Evolutionary conservation across 2,329 filamentous ascomycete genomes (phyloP).

Genomic region (Fusarium ramigenum): DNA sequence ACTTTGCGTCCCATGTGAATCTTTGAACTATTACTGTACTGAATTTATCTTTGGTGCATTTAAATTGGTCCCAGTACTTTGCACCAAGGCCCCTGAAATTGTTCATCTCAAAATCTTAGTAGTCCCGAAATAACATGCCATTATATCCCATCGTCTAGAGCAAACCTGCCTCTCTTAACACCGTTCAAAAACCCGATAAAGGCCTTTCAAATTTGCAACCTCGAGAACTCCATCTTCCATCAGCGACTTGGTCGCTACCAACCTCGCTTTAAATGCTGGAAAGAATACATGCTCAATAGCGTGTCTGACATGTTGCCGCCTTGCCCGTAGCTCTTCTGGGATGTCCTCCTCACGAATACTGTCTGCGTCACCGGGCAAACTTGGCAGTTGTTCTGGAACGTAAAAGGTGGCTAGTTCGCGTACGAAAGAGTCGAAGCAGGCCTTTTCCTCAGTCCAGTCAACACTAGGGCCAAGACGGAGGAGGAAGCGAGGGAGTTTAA

Average conservation of each 20-base stretch:
- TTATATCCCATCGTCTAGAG: background rate
- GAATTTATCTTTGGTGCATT: background rate
- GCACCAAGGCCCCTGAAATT: background rate
- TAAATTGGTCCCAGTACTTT: background rate
- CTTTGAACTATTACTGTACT: background rate
- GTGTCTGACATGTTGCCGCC: slow-evolving; percentile 75
- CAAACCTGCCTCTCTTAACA: slow-evolving; percentile 65
- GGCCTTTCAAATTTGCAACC: slow-evolving; percentile 87
- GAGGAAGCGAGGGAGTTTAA: slow-evolving; percentile 89
- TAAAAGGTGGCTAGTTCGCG: slow-evolving; percentile 90
- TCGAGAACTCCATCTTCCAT: slow-evolving; percentile 81
- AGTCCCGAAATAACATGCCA: slow-evolving; percentile 5
- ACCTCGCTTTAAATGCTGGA: slow-evolving; percentile 82
- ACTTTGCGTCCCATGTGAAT: background rate
- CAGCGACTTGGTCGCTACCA: slow-evolving; percentile 83
- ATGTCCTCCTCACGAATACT: slow-evolving; percentile 50
- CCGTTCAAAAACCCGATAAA: slow-evolving; percentile 95
- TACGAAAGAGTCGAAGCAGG: slow-evolving; percentile 87
- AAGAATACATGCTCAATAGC: slow-evolving; percentile 89
- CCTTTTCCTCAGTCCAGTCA: slow-evolving; percentile 84
- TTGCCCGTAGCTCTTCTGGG: slow-evolving; percentile 61
- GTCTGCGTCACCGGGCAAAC: slow-evolving; percentile 50
- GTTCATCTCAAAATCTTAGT: background rate
- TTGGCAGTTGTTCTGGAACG: slow-evolving; percentile 83
- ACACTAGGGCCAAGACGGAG: slow-evolving; percentile 89